Conservation (phyloP, 805 yeast species). For the Babjeviella inositovora region DNA sequence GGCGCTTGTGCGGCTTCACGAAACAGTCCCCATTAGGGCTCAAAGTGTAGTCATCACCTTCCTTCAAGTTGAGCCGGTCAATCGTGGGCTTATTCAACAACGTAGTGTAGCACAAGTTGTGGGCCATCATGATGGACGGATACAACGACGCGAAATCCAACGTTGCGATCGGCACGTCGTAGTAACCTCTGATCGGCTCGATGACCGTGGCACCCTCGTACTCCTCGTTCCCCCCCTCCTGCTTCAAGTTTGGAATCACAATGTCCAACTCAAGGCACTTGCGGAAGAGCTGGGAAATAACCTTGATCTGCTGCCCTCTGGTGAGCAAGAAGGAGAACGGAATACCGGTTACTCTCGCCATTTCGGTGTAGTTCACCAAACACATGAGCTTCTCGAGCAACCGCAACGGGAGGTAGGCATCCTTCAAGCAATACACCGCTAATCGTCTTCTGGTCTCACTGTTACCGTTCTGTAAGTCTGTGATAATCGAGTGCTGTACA, state of each 20-base stretch:
- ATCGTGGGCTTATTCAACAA: conserved; percentile 56
- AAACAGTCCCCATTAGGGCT: conserved; percentile 92
- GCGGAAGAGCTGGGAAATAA: conserved; percentile 85
- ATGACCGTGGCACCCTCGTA: conserved; percentile 99
- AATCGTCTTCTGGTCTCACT: conserved; percentile 85
- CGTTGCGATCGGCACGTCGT: conserved; percentile 94
- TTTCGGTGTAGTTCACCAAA: conserved; percentile 90
- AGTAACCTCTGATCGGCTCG: conserved; percentile 91
- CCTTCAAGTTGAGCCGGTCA: conserved; percentile 40
- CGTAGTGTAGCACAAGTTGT: conserved; percentile 91
- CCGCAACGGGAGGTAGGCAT: conserved; percentile 84
- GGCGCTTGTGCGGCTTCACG: conserved; percentile 49
- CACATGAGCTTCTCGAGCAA: conserved; percentile 90
- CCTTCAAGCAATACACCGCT: conserved; percentile 95
- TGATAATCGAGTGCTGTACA: conserved; percentile 92
- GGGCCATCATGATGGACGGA: conserved; percentile 99
- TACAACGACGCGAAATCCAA: conserved; percentile 94
- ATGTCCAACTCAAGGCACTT: conserved; percentile 79
- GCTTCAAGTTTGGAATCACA: conserved; percentile 80
- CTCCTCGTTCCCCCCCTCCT: conserved; percentile 72
- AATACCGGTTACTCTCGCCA: conserved; percentile 99
- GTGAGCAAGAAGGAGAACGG: conserved; percentile 81
- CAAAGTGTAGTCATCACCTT: conserved; percentile 63
- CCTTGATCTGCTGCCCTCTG: conserved; percentile 97
- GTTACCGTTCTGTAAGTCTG: conserved; percentile 85